phyloP scores from a whole-genome alignment of 805 yeast genomes.

The Isabelozyma rhagii region DNA sequence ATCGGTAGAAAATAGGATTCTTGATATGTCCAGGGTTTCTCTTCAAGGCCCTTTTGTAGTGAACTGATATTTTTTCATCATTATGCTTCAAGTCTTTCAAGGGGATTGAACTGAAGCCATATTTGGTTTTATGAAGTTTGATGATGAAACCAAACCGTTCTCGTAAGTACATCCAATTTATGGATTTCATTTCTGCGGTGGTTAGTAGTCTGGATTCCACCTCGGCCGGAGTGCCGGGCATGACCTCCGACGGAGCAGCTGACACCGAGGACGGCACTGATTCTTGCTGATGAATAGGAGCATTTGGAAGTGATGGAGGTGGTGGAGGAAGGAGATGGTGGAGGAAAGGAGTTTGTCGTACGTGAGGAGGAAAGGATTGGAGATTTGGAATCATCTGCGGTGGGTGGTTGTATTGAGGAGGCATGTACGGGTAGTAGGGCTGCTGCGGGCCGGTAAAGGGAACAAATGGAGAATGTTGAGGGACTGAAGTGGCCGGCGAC shows the following conservation, averaged over 20 bases:
- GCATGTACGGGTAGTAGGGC: neutral
- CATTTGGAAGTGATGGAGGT: neutral
- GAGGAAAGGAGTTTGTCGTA: neutral
- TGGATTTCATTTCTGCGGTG: neutral
- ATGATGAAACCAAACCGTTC: constrained; percentile 2
- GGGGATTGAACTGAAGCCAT: neutral
- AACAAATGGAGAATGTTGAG: neutral
- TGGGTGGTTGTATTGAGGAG: neutral
- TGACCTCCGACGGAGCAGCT: neutral
- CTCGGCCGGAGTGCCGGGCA: neutral
- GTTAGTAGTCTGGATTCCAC: neutral
- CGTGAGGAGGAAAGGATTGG: neutral
- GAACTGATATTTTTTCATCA: neutral
- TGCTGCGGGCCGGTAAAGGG: neutral
- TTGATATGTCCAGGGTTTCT: neutral
- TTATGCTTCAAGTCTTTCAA: neutral
- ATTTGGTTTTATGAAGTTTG: neutral
- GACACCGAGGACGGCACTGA: neutral
- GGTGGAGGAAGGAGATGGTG: neutral
- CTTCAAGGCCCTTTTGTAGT: neutral
- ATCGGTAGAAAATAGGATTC: constrained; percentile 10
- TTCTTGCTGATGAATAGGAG: neutral
- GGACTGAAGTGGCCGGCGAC: neutral
- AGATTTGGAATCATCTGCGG: neutral
- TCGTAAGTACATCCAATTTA: constrained; percentile 1